phyloP scores from a whole-genome alignment of 176 grass and related monocot species.

The Otatea glauca region DNA sequence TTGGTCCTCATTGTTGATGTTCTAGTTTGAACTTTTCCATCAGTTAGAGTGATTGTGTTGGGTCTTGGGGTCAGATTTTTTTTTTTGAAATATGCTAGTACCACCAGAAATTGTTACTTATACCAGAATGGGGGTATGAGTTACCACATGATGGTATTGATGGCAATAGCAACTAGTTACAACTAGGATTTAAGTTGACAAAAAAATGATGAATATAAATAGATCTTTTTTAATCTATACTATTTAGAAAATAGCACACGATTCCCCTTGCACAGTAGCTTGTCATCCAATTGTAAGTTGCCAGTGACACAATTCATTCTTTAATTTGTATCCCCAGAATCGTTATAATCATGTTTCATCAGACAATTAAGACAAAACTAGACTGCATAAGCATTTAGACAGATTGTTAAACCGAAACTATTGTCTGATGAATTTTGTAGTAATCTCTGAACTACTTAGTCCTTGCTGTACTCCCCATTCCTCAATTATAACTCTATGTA shows the following conservation, averaged over 20 bases:
- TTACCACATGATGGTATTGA: background rate
- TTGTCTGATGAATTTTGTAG: background rate
- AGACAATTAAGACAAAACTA: background rate
- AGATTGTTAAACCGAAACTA: background rate
- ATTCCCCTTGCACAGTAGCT: background rate
- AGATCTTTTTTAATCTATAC: background rate
- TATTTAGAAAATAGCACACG: background rate
- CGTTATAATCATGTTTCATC: background rate
- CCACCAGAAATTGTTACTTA: background rate
- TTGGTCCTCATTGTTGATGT: too few relatives aligned
- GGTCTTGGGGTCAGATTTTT: too few relatives aligned
- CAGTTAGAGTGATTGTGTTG: too few relatives aligned
- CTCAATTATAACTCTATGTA: background rate
- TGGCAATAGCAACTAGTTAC: background rate
- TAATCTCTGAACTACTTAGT: background rate
- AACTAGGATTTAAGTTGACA: background rate
- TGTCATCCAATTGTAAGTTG: background rate
- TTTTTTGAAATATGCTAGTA: too few relatives aligned
- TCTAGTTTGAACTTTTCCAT: too few relatives aligned
- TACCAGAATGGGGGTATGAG: background rate
- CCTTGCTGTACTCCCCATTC: too few relatives aligned
- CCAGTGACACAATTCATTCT: background rate
- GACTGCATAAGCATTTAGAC: background rate
- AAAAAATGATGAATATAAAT: background rate
- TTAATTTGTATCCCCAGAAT: background rate